Conservation (phyloP, 2,329 filamentous ascomycete genomes). For the Phyllosticta capitalensis region DNA sequence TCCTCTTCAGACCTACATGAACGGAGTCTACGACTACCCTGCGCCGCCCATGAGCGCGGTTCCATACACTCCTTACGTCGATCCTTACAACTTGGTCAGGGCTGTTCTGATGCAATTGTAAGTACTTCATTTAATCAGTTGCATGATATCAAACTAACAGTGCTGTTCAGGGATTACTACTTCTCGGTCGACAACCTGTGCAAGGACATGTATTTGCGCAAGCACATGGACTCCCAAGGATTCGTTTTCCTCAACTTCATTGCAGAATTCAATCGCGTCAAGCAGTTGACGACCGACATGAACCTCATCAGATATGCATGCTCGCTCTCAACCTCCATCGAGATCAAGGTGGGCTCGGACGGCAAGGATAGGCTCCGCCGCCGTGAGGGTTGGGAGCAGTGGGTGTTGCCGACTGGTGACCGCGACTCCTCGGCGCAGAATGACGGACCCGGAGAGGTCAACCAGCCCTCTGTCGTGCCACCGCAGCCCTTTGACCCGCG, state of each 20-base stretch:
- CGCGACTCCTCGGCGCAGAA: slow-evolving; percentile 66
- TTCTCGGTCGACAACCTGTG: slow-evolving; percentile 93
- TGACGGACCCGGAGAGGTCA: slow-evolving; percentile 50
- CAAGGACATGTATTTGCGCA: slow-evolving; percentile 82
- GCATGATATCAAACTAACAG: slow-evolving; percentile 14
- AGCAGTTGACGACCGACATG: slow-evolving; percentile 59
- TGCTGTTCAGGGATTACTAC: slow-evolving; percentile 69
- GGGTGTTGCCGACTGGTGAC: slow-evolving; percentile 61
- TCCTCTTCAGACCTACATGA: slow-evolving; percentile 41
- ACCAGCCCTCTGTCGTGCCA: slow-evolving; percentile 31
- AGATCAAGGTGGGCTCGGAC: slow-evolving; percentile 67
- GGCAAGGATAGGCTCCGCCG: slow-evolving; percentile 69
- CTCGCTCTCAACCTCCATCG: slow-evolving; percentile 60
- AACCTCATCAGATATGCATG: slow-evolving; percentile 68
- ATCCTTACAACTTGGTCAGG: slow-evolving; percentile 46
- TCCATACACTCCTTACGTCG: slow-evolving; percentile 49
- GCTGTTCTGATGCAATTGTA: slow-evolving; percentile 54
- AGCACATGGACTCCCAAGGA: slow-evolving; percentile 90
- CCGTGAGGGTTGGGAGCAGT: slow-evolving; percentile 68
- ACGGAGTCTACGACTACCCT: slow-evolving; percentile 49
- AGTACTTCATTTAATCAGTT: slow-evolving; percentile 17
- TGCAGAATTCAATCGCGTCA: slow-evolving; percentile 77
- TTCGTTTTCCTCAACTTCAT: slow-evolving; percentile 77
- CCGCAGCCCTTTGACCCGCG: slow-evolving; percentile 26
- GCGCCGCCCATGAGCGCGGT: slow-evolving; percentile 48